These are phyloP conservation scores for Plicaturopsis crispa DNA, from an alignment of 768 basidiomycete genomes.

Conservation along the genomic window DNA sequence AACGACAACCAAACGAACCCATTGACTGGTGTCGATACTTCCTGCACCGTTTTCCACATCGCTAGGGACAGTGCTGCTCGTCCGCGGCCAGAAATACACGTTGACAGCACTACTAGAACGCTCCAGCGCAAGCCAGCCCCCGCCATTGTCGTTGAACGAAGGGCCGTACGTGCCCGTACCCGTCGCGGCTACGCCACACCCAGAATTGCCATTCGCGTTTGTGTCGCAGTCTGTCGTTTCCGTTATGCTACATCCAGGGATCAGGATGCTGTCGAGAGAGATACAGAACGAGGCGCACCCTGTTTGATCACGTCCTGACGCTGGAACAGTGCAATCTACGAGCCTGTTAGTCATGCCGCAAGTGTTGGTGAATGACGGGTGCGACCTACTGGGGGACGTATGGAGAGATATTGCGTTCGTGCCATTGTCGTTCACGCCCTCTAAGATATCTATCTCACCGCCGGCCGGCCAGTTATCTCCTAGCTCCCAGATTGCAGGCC, in stretches of 20 bases:
- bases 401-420: slow-evolving; percentile 43
- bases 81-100: slow-evolving; percentile 66
- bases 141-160: slow-evolving; percentile 48
- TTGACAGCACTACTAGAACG: slow-evolving; percentile 50
- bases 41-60: slow-evolving; percentile 36
- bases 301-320: slow-evolving; percentile 28
- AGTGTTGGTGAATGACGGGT: not conserved
- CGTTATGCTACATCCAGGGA: not conserved
- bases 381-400: slow-evolving; percentile 21
- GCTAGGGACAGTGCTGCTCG: slow-evolving; percentile 31
- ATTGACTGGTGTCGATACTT: slow-evolving; percentile 39
- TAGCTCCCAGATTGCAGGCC: slow-evolving; percentile 56
- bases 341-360: not conserved
- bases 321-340: slow-evolving; percentile 41
- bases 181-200: not conserved
- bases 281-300: slow-evolving; percentile 29
- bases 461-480: slow-evolving; percentile 31
- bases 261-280: not conserved
- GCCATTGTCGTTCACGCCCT: slow-evolving; percentile 39
- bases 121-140: slow-evolving; percentile 64
- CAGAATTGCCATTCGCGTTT: not conserved
- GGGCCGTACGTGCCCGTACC: slow-evolving; percentile 43
- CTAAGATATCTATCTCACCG: slow-evolving; percentile 45
- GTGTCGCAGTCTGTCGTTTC: not conserved
- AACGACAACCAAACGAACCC: slow-evolving; percentile 31